A percentile compares a stretch with the other conserved stretches of the same genome.
Evolutionary conservation across 345 rosid genomes (phyloP).

Genomic region (Viola odorata): DNA sequence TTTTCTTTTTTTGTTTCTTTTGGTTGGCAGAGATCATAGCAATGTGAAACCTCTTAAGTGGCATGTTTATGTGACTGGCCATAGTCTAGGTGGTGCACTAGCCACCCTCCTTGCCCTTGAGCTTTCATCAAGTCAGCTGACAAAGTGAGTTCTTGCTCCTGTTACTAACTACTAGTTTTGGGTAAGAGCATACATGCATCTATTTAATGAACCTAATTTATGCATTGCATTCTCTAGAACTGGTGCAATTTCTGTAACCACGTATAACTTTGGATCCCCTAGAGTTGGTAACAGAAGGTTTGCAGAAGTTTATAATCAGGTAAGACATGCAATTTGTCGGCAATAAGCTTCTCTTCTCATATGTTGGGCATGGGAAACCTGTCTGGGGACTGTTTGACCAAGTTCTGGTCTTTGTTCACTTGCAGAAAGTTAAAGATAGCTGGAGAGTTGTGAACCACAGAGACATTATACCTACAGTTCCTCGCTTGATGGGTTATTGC

Average conservation of each 20-base stretch:
- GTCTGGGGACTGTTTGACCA: constrained; percentile 1
- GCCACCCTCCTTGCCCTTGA: constrained; percentile 91
- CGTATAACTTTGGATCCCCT: constrained; percentile 98
- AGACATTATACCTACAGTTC: constrained; percentile 95
- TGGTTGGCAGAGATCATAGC: constrained; percentile 48
- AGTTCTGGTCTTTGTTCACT: constrained; percentile 5
- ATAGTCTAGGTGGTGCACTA: constrained; percentile 96
- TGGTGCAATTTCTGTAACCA: constrained; percentile 65
- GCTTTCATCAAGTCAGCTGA: constrained; percentile 83
- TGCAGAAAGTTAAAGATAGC: constrained; percentile 86
- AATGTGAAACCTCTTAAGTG: constrained; percentile 43
- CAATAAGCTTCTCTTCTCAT: background rate
- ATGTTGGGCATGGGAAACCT: background rate
- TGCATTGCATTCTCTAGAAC: constrained; percentile 34
- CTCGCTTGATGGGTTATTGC: constrained; percentile 95
- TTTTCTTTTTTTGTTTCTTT: too few species aligned
- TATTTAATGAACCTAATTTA: constrained; percentile 5
- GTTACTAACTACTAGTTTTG: background rate
- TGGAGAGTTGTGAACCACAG: constrained; percentile 96
- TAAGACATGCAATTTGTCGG: constrained; percentile 33
- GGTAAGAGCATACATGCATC: background rate
- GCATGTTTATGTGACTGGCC: constrained; percentile 94
- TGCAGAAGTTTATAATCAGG: constrained; percentile 84
- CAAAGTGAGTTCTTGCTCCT: constrained; percentile 46
- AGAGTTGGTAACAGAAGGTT: constrained; percentile 91